Conservation (phyloP, 106 monocot species). For the Chionographis japonica region DNA sequence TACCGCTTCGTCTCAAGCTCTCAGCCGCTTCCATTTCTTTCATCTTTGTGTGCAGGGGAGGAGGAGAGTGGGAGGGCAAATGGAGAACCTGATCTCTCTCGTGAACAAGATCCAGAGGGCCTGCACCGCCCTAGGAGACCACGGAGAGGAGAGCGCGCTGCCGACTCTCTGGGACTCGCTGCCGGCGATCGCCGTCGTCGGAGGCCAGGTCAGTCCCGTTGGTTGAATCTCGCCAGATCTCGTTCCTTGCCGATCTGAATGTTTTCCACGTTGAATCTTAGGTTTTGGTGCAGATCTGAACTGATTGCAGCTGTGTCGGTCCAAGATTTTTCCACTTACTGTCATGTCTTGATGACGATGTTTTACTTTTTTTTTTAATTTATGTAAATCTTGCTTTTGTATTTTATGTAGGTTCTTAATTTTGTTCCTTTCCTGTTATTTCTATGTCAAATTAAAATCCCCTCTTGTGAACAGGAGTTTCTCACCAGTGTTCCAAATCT, state of each 20-base stretch:
- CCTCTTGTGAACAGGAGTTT: too few species aligned
- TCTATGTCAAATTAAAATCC: too few species aligned
- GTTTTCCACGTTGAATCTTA: too few species aligned
- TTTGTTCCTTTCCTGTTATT: too few species aligned
- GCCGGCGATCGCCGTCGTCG: slow-evolving; percentile 51
- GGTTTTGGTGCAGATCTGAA: too few species aligned
- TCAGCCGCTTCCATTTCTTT: background rate
- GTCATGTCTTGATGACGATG: too few species aligned
- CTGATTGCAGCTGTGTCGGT: too few species aligned
- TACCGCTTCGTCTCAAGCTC: background rate
- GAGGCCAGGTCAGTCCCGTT: slow-evolving; percentile 30
- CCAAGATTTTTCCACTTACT: too few species aligned
- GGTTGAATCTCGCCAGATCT: background rate
- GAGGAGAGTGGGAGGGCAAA: background rate
- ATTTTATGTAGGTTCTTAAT: too few species aligned
- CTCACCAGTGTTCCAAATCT: too few species aligned
- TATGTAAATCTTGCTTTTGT: too few species aligned
- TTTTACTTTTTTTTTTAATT: too few species aligned
- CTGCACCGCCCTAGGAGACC: slow-evolving; percentile 58
- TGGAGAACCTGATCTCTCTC: slow-evolving; percentile 53
- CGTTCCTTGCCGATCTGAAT: background rate
- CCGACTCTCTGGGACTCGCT: slow-evolving; percentile 60
- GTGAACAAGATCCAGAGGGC: slow-evolving; percentile 57
- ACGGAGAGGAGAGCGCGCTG: slow-evolving; percentile 45
- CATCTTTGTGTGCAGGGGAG: background rate